Evolutionary conservation across 2,329 filamentous ascomycete species (phyloP).

Genomic region (Aspergillus neotritici): DNA sequence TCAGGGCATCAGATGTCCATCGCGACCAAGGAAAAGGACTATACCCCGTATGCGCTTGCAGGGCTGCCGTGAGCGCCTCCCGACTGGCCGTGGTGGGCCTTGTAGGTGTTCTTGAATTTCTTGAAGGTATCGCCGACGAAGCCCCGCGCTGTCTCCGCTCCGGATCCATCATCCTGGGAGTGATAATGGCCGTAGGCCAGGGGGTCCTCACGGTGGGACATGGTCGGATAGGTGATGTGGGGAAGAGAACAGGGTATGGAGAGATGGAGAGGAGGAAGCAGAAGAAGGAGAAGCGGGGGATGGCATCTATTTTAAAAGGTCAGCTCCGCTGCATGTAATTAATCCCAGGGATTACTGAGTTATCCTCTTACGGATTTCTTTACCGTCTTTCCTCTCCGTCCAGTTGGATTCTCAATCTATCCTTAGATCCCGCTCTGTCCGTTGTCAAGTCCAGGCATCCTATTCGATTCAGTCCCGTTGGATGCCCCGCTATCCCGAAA

Average conservation of each 20-base stretch:
- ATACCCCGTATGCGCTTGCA: no score
- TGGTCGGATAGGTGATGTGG: slow-evolving; percentile 10
- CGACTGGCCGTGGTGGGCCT: slow-evolving; percentile 21
- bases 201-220: slow-evolving; percentile 45
- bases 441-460: no score
- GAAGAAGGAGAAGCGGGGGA: neutral
- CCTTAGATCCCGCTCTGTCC: no score
- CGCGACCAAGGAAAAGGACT: no score
- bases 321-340: no score
- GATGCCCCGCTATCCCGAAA: neutral
- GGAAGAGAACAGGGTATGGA: neutral
- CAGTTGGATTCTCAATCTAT: no score
- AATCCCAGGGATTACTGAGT: no score
- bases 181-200: slow-evolving; percentile 53
- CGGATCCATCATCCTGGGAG: slow-evolving; percentile 25
- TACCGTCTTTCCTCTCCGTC: no score
- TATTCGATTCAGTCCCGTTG: no score
- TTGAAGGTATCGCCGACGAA: slow-evolving; percentile 49
- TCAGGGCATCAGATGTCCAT: no score
- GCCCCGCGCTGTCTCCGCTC: slow-evolving; percentile 43
- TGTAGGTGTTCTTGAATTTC: slow-evolving; percentile 41
- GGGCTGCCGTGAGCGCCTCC: neutral
- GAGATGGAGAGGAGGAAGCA: neutral
- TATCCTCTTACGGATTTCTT: no score
- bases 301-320: no score